Conservation (phyloP, 2,329 filamentous ascomycete genomes). For the Diaporthe longicolla region DNA sequence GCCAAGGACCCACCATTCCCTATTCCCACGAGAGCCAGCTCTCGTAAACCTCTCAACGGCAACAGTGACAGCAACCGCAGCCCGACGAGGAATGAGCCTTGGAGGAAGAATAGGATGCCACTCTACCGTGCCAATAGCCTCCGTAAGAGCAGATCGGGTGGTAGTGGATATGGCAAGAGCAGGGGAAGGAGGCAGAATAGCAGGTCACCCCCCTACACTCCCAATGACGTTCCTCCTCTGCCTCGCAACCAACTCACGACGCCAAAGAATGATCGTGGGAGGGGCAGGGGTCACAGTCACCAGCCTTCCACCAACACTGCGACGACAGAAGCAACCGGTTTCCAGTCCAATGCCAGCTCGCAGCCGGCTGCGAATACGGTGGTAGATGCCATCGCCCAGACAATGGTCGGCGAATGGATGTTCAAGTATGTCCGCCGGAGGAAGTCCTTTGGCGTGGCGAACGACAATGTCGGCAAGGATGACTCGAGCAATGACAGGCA, state of each 20-base stretch:
- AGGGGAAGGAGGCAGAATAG: slow-evolving; percentile 66
- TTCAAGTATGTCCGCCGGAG: slow-evolving; percentile 90
- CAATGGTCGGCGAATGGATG: slow-evolving; percentile 99
- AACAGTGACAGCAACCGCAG: slow-evolving; percentile 84
- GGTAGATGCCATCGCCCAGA: slow-evolving; percentile 96
- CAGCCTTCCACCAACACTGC: slow-evolving; percentile 74
- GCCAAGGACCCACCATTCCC: slow-evolving; percentile 84
- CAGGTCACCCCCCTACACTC: slow-evolving; percentile 76
- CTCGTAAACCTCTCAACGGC: slow-evolving; percentile 77
- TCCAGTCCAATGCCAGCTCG: slow-evolving; percentile 68
- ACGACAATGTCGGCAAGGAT: slow-evolving; percentile 76
- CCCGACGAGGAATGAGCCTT: slow-evolving; percentile 76
- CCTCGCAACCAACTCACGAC: slow-evolving; percentile 80
- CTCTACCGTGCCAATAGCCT: slow-evolving; percentile 73
- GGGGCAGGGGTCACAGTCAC: slow-evolving; percentile 58
- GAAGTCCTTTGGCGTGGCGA: slow-evolving; percentile 88
- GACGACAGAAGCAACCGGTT: slow-evolving; percentile 60
- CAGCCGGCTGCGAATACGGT: slow-evolving; percentile 82
- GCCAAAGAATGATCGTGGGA: slow-evolving; percentile 59
- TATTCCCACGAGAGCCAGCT: slow-evolving; percentile 91
- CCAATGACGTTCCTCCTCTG: slow-evolving; percentile 81
- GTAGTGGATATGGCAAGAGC: slow-evolving; percentile 72
- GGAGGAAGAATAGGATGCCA: slow-evolving; percentile 63
- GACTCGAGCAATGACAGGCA: slow-evolving; percentile 85
- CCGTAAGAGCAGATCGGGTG: slow-evolving; percentile 88